Evolutionary conservation across 2,329 filamentous ascomycete species (phyloP), one percentile per base, ranked within the genome.

Genomic region (Pseudonectria foliicola): DNA sequence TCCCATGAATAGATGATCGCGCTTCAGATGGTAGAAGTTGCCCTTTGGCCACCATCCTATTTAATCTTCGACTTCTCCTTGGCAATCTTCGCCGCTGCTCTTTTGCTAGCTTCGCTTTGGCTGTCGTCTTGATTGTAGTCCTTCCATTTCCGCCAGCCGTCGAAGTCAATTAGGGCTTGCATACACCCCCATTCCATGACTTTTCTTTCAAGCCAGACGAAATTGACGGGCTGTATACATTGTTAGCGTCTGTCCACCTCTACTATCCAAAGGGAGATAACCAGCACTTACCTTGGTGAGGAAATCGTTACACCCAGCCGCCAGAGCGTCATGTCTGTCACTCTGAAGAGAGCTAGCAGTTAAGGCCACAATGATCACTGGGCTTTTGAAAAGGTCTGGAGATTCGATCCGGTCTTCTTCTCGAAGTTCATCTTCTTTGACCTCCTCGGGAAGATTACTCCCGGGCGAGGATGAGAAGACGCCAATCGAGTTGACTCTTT

Each of bases 181-280:
- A 98, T 98, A 67, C 92, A 96, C 37, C 92, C 92, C 92, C 92
- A 98, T 70, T 98, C 92, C 65, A 93, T 95, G 49, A 96, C 89
- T 61, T 98, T 98, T 38, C 90, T 80, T 60, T 95, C 87, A 16
- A 98, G 76, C 89, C 90, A 98, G 40, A 93, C 84, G 56, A 95
- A 95, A 59, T 94, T 94, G 48, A 98, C 90, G 13, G 92, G 92
- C 86, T 95, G 55, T 28, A 31, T 10, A 23, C 4, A 27, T 11
- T 8, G 30, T 55, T 35, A 53, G 45, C 38, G 13, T 31, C 32
- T 13, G 8, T 11, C n/a, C 14, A 8, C 23, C 11, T 6, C 15
- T 27, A 13, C 2, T 25, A n/a, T 3, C 14, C 13, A 12, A 2
- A 12, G 11, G 8, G 7, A 27, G 27, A 4, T 10, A 7, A 7